Base-by-base conservation (phyloP, 2,329 filamentous ascomycete genomes). In the Xylogone sp. region DNA sequence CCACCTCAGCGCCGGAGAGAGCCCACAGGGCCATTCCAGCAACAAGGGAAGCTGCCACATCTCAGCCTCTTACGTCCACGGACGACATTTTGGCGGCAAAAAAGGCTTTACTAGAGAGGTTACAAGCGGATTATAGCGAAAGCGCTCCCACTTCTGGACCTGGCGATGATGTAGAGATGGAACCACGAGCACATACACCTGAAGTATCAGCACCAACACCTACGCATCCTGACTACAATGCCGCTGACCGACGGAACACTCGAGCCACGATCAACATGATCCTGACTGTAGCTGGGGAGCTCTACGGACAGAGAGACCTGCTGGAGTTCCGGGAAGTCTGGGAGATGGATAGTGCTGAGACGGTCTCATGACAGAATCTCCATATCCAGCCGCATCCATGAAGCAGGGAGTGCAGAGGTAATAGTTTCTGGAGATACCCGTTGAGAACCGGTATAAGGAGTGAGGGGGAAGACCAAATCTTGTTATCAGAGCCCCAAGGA, bases 191-290 rank as follows among this genome's bases (percentile, higher is more conserved):
- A 16, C 4, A 16, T 16, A 39, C 13, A 16, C n/a, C 34, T 8
- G 48, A 18, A 27, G n/a, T 5, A 21, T 9, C 20, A n/a, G n/a
- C 6, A 21, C 13, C 20, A n/a, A 22, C 6, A 21, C 24, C 42
- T 45, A 12, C 34, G 3, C 48, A 45, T 10, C 19, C 10, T 13
- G 22, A 21, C 19, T 16, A 10, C 61, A 51, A 39, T 5, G 34
- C n/a, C 34, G 34, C 46, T 65, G 64, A 18, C 62, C 67, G 57
- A 60, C 66, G 50, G 70, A 78, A 52, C 66, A 71, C 53, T 56
- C 72, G 53, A 60, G 86, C 84, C n/a, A 91, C 90, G 42, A 75
- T 97, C 29, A 92, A 95, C 70, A 96, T 96, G 90, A 89, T 97
- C 49, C 75, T 97, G 59, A 94, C 89, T 0, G 79, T 97, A 31